These are phyloP conservation scores for Rhexocercosporidium sp. DNA, from an alignment of 2,329 filamentous ascomycete genomes.

Conservation along the genomic window DNA sequence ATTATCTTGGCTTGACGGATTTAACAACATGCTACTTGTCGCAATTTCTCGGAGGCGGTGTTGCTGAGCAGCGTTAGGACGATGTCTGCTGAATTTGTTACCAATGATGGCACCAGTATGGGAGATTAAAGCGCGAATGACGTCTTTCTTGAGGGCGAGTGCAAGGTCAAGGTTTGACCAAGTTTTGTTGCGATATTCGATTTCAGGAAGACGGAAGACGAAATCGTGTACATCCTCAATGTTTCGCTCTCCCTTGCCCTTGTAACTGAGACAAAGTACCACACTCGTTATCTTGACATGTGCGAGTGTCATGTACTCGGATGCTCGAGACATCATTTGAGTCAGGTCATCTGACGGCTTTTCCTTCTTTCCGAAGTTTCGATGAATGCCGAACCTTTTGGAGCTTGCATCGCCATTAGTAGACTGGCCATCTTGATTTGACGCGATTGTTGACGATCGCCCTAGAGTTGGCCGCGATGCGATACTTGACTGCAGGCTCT, in stretches of 20 bases:
- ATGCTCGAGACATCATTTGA: constrained; percentile 94
- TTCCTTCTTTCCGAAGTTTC: constrained; percentile 49
- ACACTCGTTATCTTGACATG: constrained; percentile 96
- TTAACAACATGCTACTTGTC: constrained; percentile 56
- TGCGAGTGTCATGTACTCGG: constrained; percentile 96
- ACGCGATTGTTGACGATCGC: constrained; percentile 34
- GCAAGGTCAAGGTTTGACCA: constrained; percentile 98
- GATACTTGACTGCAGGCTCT: constrained; percentile 38
- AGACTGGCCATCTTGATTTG: constrained; percentile 32
- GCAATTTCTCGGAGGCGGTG: constrained; percentile 82
- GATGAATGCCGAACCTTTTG: constrained; percentile 59
- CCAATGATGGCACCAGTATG: constrained; percentile 96
- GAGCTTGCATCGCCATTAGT: constrained; percentile 41
- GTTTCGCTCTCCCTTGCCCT: constrained; percentile 93
- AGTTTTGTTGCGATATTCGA: constrained; percentile 98
- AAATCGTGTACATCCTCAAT: constrained; percentile 97
- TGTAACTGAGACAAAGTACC: constrained; percentile 94
- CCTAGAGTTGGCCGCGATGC: constrained; percentile 35
- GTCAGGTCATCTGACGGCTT: constrained; percentile 85
- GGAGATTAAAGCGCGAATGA: constrained; percentile 91
- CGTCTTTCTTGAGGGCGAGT: constrained; percentile 89
- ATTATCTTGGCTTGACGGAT: constrained; percentile 38
- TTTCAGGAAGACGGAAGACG: constrained; percentile 90
- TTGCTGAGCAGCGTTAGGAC: constrained; percentile 80
- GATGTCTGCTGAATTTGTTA: constrained; percentile 93